Percentiles rank a stretch among this genome's conserved stretches.
These are phyloP conservation scores for Vaccinium vitisidaea DNA, from an alignment of 148 eudicot species.

Conservation along the genomic window DNA sequence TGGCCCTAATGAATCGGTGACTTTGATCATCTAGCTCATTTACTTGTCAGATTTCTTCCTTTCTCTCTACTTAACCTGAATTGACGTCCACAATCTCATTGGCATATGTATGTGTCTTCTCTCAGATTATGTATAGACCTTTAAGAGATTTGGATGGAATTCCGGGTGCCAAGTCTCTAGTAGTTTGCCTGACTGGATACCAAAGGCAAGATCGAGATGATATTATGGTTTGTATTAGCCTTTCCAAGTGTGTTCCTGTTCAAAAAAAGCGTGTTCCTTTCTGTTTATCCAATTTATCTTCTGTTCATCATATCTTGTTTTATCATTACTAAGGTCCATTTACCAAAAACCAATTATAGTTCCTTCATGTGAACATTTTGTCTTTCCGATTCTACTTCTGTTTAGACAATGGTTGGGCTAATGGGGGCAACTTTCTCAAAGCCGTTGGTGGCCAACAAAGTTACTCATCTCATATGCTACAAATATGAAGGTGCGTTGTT, in stretches of 20 bases:
- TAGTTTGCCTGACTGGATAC: constrained; percentile 90
- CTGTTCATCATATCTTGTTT: background rate
- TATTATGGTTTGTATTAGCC: constrained; percentile 59
- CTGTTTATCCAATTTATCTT: background rate
- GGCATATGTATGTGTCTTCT: constrained; percentile 4
- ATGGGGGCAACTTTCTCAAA: constrained; percentile 89
- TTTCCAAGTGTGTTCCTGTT: background rate
- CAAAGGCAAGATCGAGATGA: constrained; percentile 69
- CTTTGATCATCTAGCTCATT: background rate
- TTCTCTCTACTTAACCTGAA: background rate
- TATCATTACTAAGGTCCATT: background rate
- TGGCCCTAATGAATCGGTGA: background rate
- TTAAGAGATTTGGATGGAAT: constrained; percentile 66
- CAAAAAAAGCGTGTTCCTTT: background rate
- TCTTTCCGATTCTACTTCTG: constrained; percentile 14
- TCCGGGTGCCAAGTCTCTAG: constrained; percentile 65
- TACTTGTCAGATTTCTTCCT: background rate
- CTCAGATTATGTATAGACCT: constrained; percentile 79
- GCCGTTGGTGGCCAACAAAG: constrained; percentile 69
- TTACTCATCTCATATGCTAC: constrained; percentile 95
- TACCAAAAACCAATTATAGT: too few species aligned
- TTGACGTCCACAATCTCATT: background rate
- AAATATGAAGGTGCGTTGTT: constrained; percentile 62
- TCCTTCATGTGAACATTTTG: background rate
- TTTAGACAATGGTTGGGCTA: constrained; percentile 63